Percentiles rank a stretch among this genome's conserved stretches.
These are phyloP conservation scores for Colletotrichum tropicale DNA, from an alignment of 2,329 filamentous ascomycete genomes.

Conservation along the genomic window DNA sequence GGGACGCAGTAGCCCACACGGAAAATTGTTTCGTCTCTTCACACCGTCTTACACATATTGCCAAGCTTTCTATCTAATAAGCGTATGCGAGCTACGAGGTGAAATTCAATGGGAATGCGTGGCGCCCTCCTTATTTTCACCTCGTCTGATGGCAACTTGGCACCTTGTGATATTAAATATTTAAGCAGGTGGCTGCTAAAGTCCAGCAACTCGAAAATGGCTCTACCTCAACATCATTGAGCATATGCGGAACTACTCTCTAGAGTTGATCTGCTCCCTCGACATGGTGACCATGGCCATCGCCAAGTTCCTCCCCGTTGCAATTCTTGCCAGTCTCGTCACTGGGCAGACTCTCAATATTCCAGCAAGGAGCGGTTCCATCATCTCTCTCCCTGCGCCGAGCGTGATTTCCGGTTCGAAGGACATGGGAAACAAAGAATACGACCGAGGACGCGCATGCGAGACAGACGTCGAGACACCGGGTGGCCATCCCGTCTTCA, in stretches of 20 bases:
- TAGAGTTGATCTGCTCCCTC: background rate
- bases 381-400: slow-evolving; percentile 17
- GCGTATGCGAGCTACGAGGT: background rate
- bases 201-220: background rate
- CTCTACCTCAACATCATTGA: background rate
- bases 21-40: background rate
- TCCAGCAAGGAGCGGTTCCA: slow-evolving; percentile 17
- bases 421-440: slow-evolving; percentile 20
- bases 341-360: slow-evolving; percentile 22
- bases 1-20: background rate
- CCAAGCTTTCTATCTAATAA: background rate
- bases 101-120: background rate
- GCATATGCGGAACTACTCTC: background rate
- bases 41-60: background rate
- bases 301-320: background rate
- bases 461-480: slow-evolving; percentile 20
- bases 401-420: slow-evolving; percentile 15
- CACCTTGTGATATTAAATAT: fast-evolving
- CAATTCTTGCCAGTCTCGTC: background rate
- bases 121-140: background rate
- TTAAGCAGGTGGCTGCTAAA: background rate
- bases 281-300: background rate
- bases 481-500: slow-evolving; percentile 49
- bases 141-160: background rate
- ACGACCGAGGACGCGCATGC: slow-evolving; percentile 17